A percentile compares a stretch with the other conserved stretches of the same genome.
Evolutionary conservation across 1,284 basidiomycete genomes (phyloP).

Genomic region (Neonothopanus nambi): DNA sequence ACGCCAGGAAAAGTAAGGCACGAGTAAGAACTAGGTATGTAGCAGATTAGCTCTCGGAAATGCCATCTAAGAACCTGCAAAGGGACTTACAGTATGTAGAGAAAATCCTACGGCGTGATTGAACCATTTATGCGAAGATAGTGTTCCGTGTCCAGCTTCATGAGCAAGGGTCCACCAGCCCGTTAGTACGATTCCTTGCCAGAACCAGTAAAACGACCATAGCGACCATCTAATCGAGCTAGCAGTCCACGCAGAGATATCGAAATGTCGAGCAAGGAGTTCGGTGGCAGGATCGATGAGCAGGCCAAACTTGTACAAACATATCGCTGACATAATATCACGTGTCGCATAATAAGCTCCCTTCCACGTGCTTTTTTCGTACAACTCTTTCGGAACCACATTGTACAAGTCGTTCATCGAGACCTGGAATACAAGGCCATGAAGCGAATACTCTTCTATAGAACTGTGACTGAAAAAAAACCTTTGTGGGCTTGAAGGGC

Average conservation of each 20-base stretch:
- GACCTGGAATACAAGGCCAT: too few species aligned
- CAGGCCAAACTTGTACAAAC: background rate
- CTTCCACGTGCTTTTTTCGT: constrained; percentile 10
- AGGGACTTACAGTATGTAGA: background rate
- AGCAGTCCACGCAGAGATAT: background rate
- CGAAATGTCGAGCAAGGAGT: background rate
- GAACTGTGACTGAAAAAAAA: background rate
- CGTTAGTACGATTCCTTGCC: constrained; percentile 10
- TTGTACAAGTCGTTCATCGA: constrained; percentile 11
- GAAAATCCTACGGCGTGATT: constrained; percentile 3
- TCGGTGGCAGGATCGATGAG: constrained; percentile 5
- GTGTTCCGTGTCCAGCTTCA: constrained; percentile 12
- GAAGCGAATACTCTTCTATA: too few species aligned
- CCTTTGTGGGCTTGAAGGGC: constrained; percentile 7
- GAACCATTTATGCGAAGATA: constrained; percentile 1
- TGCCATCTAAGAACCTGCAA: too few species aligned
- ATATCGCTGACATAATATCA: constrained; percentile 3
- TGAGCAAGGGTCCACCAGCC: constrained; percentile 11
- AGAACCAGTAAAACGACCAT: constrained; percentile 13
- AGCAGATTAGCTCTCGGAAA: too few species aligned
- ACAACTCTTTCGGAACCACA: constrained; percentile 8
- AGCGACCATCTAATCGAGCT: background rate
- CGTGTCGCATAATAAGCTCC: constrained; percentile 5
- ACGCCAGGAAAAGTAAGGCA: constrained; percentile 10
- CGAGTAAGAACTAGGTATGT: constrained; percentile 10